These are phyloP conservation scores for Crithidia acanthocephali DNA, from an alignment of 208 protist species.

Conservation along the genomic window DNA sequence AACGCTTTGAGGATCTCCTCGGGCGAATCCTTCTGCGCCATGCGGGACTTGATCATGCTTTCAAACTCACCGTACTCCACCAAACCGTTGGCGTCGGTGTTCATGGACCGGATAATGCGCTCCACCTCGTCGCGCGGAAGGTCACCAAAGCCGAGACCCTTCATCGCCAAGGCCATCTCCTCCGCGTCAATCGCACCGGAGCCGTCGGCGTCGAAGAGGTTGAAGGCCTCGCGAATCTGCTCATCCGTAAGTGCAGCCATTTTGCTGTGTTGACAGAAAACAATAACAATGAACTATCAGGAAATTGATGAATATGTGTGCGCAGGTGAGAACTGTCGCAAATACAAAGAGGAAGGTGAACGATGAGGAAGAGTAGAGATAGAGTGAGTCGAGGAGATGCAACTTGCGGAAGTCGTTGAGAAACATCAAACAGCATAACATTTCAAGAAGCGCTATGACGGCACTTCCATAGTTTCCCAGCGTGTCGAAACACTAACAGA, in stretches of 20 bases:
- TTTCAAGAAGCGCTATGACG: too few species aligned
- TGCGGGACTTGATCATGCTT: constrained; percentile 90
- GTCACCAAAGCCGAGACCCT: constrained; percentile 95
- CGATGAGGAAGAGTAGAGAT: too few species aligned
- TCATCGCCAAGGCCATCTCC: constrained; percentile 96
- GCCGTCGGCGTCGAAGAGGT: constrained; percentile 97
- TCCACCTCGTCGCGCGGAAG: constrained; percentile 93
- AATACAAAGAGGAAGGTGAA: too few species aligned
- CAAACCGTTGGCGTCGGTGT: constrained; percentile 89
- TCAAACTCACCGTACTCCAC: constrained; percentile 93
- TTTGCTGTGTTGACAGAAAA: background rate
- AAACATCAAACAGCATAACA: background rate
- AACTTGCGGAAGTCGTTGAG: background rate
- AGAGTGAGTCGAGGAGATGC: background rate
- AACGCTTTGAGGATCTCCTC: constrained; percentile 97
- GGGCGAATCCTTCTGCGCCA: constrained; percentile 92
- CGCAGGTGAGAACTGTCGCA: background rate
- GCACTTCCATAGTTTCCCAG: too few species aligned
- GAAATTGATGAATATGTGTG: too few species aligned
- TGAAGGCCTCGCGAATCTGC: constrained; percentile 97
- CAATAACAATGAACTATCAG: too few species aligned
- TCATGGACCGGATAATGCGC: constrained; percentile 88
- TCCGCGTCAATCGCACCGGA: constrained; percentile 93
- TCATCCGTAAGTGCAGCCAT: constrained; percentile 93
- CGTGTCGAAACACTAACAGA: too few species aligned